Evolutionary conservation across 176 grass and related monocot species (phyloP).

Genomic region (Chloris gayana): DNA sequence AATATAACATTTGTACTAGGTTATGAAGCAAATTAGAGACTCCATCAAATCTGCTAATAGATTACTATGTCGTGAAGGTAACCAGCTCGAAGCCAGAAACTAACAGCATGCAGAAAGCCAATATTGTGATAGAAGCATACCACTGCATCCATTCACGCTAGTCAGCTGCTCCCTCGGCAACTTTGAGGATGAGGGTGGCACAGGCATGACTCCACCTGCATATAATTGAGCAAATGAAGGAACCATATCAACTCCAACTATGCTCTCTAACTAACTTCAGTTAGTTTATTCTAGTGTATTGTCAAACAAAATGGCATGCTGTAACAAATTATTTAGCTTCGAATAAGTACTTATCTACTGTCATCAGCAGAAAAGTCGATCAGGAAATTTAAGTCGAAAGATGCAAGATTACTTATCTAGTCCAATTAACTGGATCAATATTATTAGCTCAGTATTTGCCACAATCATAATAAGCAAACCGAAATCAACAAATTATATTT

Average conservation of each 20-base stretch:
- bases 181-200: neutral
- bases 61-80: neutral
- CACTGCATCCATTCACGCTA: constrained; percentile 17
- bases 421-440: neutral
- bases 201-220: constrained; percentile 52
- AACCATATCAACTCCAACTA: neutral
- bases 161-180: neutral
- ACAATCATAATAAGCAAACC: neutral
- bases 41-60: neutral
- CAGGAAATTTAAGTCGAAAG: neutral
- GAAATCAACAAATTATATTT: neutral
- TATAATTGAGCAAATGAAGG: constrained; percentile 13
- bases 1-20: neutral
- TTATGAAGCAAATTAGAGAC: neutral
- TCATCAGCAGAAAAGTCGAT: neutral
- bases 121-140: constrained; percentile 36
- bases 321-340: neutral
- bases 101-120: neutral
- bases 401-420: neutral
- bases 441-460: neutral
- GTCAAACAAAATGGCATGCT: neutral
- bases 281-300: neutral
- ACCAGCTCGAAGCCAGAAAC: neutral
- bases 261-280: neutral
- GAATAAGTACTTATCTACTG: neutral